Conservation (phyloP, 306 rosid genomes). For the Psophocarpus tetragonolobus region DNA sequence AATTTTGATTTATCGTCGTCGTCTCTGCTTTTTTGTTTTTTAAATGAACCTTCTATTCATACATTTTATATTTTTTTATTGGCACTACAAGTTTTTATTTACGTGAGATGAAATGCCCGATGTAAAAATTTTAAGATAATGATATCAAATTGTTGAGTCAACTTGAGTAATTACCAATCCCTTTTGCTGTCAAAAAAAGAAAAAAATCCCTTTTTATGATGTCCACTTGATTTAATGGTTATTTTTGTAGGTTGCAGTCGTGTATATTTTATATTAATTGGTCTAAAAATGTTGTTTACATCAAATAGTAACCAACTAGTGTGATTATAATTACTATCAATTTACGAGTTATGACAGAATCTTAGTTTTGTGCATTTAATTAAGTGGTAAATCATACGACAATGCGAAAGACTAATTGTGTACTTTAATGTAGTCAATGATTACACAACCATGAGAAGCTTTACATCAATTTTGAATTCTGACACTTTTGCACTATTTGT, state of each 20-base stretch:
- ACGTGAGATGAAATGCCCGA: neutral
- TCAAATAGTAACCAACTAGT: neutral
- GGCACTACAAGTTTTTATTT: slow-evolving; percentile 13
- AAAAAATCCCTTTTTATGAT: too few relatives aligned
- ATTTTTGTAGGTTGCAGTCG: neutral
- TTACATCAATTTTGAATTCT: slow-evolving; percentile 33
- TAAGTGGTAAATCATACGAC: slow-evolving; percentile 3
- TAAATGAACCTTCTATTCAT: slow-evolving; percentile 32
- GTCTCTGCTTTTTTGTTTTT: slow-evolving; percentile 23
- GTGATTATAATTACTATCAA: slow-evolving; percentile 6
- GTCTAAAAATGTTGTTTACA: neutral
- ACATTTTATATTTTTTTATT: slow-evolving; percentile 19
- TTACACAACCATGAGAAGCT: slow-evolving; percentile 14
- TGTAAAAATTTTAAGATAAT: slow-evolving; percentile 15
- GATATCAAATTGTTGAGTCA: neutral
- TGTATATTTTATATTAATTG: neutral
- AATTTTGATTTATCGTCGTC: slow-evolving; percentile 36
- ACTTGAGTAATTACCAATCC: neutral
- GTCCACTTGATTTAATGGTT: slow-evolving; percentile 20
- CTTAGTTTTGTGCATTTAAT: slow-evolving; percentile 33
- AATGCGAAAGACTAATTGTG: neutral
- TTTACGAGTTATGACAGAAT: slow-evolving; percentile 6
- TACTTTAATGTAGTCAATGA: slow-evolving; percentile 24
- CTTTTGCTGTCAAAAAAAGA: neutral
- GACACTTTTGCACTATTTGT: slow-evolving; percentile 17